Evolutionary conservation across 177 flowering plant species (phyloP).

Genomic region (Vitis hybrid): DNA sequence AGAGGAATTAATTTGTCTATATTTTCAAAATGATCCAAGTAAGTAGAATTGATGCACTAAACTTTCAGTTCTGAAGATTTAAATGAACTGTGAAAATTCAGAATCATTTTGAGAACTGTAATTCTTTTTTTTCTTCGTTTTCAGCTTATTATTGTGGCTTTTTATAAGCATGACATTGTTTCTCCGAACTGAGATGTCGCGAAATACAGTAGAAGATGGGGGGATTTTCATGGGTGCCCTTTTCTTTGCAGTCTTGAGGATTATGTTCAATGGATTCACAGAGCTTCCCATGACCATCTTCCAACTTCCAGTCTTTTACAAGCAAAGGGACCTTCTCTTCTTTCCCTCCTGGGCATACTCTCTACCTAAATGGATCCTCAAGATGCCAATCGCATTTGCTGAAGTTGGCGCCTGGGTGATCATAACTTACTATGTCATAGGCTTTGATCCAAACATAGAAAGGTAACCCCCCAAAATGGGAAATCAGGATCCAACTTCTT

Average conservation of each 20-base stretch:
- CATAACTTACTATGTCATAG: slow-evolving; percentile 30
- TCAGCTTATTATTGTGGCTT: slow-evolving; percentile 31
- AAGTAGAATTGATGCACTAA: background rate
- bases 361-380: slow-evolving; percentile 30
- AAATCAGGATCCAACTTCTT: no score
- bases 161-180: slow-evolving; percentile 28
- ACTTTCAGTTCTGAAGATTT: background rate
- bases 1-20: no score
- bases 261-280: slow-evolving; percentile 26
- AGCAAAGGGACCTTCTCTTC: slow-evolving; percentile 30
- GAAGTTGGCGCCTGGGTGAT: slow-evolving; percentile 29
- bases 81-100: background rate
- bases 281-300: slow-evolving; percentile 26
- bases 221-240: slow-evolving; percentile 26
- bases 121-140: background rate
- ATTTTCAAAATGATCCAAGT: no score
- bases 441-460: slow-evolving; percentile 28
- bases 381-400: slow-evolving; percentile 24
- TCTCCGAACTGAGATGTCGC: slow-evolving; percentile 30
- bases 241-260: slow-evolving; percentile 16
- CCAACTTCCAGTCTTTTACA: slow-evolving; percentile 30
- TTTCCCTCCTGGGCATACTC: slow-evolving; percentile 38
- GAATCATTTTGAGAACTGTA: background rate
- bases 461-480: slow-evolving; percentile 15
- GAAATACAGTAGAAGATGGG: slow-evolving; percentile 24